phyloP scores from a whole-genome alignment of 2,329 filamentous ascomycete species.

The Dothideomycetidae sp. region DNA sequence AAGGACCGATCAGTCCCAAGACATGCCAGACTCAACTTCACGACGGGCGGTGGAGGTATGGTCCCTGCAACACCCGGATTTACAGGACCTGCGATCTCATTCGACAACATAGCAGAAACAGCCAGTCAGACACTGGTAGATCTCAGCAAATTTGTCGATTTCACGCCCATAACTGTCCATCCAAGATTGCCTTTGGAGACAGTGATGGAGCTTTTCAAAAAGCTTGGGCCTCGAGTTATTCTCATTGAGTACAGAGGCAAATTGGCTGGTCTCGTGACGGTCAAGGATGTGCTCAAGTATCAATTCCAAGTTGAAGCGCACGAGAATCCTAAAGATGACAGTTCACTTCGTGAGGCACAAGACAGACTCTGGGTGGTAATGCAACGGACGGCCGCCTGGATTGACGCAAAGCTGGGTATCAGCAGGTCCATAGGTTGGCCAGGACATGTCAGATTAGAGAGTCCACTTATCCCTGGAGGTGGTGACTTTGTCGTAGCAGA shows the following conservation, averaged over 20 bases:
- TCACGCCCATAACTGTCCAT: conserved; percentile 79
- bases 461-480: neutral
- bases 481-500: neutral
- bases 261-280: conserved; percentile 73
- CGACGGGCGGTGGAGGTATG: conserved; percentile 11
- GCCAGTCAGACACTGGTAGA: conserved; percentile 50
- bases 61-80: conserved; percentile 20
- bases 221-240: conserved; percentile 88
- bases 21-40: conserved; percentile 60
- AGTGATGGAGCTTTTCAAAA: conserved; percentile 97
- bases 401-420: conserved; percentile 11
- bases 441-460: conserved; percentile 7
- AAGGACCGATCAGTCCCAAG: conserved; percentile 52
- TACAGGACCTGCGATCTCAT: conserved; percentile 30
- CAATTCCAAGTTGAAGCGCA: conserved; percentile 91
- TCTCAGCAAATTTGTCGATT: conserved; percentile 76
- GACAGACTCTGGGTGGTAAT: conserved; percentile 47
- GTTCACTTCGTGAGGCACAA: conserved; percentile 40
- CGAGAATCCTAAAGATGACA: conserved; percentile 54
- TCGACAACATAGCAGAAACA: conserved; percentile 45
- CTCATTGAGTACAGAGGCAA: conserved; percentile 80
- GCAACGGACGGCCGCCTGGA: conserved; percentile 17
- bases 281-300: conserved; percentile 94
- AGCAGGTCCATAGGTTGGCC: conserved; percentile 4
- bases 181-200: conserved; percentile 86